A percentile compares a stretch with the other conserved stretches of the same genome.
Evolutionary conservation across 176 grass and related monocot species (phyloP).

Genomic region (Miscanthus lutarioriparius): DNA sequence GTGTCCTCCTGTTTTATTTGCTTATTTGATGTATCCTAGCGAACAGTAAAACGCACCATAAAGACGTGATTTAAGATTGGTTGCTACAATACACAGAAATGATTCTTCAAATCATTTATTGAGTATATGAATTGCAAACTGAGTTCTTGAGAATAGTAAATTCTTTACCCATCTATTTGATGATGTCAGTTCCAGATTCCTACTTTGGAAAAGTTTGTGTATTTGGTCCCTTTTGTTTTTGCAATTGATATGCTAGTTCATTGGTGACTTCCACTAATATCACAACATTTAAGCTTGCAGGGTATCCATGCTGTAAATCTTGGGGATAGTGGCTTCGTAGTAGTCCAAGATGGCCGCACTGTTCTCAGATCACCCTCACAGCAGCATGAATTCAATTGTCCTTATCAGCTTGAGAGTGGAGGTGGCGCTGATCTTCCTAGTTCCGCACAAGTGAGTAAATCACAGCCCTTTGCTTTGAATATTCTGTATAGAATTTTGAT

Average conservation of each 20-base stretch:
- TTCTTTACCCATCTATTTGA: neutral
- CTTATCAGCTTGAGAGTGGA: constrained; percentile 95
- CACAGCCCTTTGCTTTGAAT: neutral
- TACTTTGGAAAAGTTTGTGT: neutral
- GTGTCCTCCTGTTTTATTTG: too few species aligned
- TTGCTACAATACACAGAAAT: neutral
- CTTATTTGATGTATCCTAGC: too few species aligned
- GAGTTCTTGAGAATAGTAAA: neutral
- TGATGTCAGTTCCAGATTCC: neutral
- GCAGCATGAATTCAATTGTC: constrained; percentile 99
- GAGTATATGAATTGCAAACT: neutral
- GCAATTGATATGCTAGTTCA: neutral
- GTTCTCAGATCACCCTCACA: constrained; percentile 87
- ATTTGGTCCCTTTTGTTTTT: neutral
- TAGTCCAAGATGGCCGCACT: constrained; percentile 84
- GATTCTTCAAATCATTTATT: neutral
- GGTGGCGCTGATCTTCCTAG: constrained; percentile 95
- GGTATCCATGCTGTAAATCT: constrained; percentile 85
- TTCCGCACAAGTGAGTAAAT: constrained; percentile 77
- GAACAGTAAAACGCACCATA: too few species aligned
- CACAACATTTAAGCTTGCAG: constrained; percentile 38
- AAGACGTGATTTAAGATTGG: neutral
- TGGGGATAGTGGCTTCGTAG: constrained; percentile 92
- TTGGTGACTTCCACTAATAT: neutral
- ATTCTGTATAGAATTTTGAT: neutral